Evolutionary conservation across 352 stramenopile genomes (phyloP).

Genomic region (Phytophthora sp.): DNA sequence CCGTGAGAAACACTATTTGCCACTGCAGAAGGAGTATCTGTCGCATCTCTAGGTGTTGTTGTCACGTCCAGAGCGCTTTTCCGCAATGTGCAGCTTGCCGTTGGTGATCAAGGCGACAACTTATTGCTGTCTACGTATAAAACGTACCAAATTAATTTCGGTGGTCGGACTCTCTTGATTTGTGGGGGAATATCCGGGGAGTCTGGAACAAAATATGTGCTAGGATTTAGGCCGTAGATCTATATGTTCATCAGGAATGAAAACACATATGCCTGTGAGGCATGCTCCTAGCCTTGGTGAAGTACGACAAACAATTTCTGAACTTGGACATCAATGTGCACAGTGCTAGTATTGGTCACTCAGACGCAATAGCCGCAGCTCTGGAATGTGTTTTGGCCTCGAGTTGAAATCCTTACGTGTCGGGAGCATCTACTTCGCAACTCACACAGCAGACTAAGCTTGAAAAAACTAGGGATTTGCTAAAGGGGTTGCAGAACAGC

Average conservation of each 20-base stretch:
- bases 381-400: too few relatives aligned
- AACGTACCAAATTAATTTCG: constrained; percentile 12
- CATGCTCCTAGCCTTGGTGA: constrained; percentile 11
- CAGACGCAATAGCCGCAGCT: constrained; percentile 10
- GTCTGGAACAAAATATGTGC: neutral
- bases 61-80: constrained; percentile 4
- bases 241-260: constrained; percentile 22
- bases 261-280: constrained; percentile 4
- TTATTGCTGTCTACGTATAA: constrained; percentile 13
- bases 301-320: constrained; percentile 10
- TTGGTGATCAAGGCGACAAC: neutral
- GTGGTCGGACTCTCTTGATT: constrained; percentile 4
- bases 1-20: too few relatives aligned
- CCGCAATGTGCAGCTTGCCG: neutral
- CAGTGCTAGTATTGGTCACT: constrained; percentile 16
- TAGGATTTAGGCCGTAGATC: constrained; percentile 10
- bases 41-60: neutral
- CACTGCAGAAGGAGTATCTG: neutral
- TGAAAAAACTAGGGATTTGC: neutral
- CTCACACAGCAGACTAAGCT: neutral
- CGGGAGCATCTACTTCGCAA: constrained; percentile 12
- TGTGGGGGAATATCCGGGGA: constrained; percentile 12
- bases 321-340: neutral
- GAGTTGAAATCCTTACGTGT: constrained; percentile 14
- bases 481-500: constrained; percentile 8